Percentiles rank a stretch among this genome's conserved stretches.
Conservation (phyloP, 352 stramenopile species). For the Pythium guiyangense region DNA sequence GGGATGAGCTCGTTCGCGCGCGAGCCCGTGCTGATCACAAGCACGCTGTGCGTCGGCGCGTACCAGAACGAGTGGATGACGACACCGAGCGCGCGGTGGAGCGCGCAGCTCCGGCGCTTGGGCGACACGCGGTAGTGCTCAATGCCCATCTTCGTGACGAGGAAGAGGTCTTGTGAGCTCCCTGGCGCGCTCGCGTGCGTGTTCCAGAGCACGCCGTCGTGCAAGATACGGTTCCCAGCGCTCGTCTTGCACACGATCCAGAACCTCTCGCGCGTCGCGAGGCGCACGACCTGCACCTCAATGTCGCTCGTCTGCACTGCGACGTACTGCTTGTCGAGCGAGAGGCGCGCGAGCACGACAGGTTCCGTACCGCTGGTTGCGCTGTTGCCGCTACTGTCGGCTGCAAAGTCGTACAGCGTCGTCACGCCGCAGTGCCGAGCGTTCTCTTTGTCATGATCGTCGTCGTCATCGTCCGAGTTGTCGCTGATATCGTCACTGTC, state of each 20-base stretch:
- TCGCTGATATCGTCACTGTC: neutral
- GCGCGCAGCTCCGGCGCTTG: slow-evolving; percentile 46
- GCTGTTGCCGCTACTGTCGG: neutral
- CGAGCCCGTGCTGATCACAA: slow-evolving; percentile 67
- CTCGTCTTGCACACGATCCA: slow-evolving; percentile 76
- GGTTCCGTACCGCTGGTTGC: slow-evolving; percentile 2
- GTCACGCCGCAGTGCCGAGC: slow-evolving; percentile 8
- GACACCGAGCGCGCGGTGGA: slow-evolving; percentile 55
- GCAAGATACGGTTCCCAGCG: slow-evolving; percentile 53
- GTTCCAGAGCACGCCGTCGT: slow-evolving; percentile 62
- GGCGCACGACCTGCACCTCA: slow-evolving; percentile 67
- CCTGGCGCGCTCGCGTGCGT: slow-evolving; percentile 30
- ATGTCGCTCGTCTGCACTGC: slow-evolving; percentile 80
- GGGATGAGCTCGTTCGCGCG: slow-evolving; percentile 76
- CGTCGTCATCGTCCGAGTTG: slow-evolving; percentile 1
- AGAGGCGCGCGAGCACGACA: slow-evolving; percentile 44
- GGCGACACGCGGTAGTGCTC: slow-evolving; percentile 69
- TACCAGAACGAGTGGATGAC: slow-evolving; percentile 80
- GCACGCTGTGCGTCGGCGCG: slow-evolving; percentile 41
- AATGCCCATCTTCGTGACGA: slow-evolving; percentile 69
- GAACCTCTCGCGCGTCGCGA: slow-evolving; percentile 37
- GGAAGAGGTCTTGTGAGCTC: slow-evolving; percentile 69
- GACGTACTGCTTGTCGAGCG: slow-evolving; percentile 60
- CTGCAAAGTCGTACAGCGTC: slow-evolving; percentile 44
- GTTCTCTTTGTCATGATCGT: slow-evolving; percentile 1